phyloP scores from a whole-genome alignment of 179 eudicot genomes.

The Amaranthus tricolor region DNA sequence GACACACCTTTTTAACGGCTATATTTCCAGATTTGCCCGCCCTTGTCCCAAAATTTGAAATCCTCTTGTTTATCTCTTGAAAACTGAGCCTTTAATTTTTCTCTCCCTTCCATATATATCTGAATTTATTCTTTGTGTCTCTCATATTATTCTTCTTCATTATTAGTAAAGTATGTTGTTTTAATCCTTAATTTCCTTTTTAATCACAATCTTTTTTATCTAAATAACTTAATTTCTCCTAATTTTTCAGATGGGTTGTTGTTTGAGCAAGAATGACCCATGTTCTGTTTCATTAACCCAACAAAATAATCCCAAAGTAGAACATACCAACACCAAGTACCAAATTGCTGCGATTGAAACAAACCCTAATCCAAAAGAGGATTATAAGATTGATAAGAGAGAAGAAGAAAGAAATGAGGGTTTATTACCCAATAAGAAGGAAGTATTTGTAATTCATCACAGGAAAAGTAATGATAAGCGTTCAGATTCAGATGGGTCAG shows the following conservation, averaged over 20 bases:
- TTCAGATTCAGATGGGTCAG: slow-evolving; percentile 23
- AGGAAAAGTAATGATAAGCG: slow-evolving; percentile 57
- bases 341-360: neutral
- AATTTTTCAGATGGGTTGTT: slow-evolving; percentile 56
- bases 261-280: slow-evolving; percentile 71
- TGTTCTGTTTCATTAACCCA: too few relatives aligned
- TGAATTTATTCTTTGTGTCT: slow-evolving; percentile 11
- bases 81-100: neutral
- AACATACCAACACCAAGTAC: neutral
- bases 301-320: too few relatives aligned
- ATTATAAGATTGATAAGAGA: slow-evolving; percentile 25
- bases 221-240: neutral
- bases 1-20: slow-evolving; percentile 29
- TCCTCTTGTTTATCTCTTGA: slow-evolving; percentile 10
- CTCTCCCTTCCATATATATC: slow-evolving; percentile 19
- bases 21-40: slow-evolving; percentile 38
- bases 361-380: slow-evolving; percentile 12
- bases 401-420: neutral
- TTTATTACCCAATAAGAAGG: slow-evolving; percentile 37
- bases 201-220: neutral
- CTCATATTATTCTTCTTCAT: slow-evolving; percentile 16
- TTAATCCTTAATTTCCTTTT: slow-evolving; percentile 10
- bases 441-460: slow-evolving; percentile 51
- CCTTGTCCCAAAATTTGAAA: slow-evolving; percentile 36
- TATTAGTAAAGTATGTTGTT: slow-evolving; percentile 11